These are phyloP conservation scores for Liquidambar formosana DNA, from an alignment of 164 flowering plant species.

Conservation along the genomic window DNA sequence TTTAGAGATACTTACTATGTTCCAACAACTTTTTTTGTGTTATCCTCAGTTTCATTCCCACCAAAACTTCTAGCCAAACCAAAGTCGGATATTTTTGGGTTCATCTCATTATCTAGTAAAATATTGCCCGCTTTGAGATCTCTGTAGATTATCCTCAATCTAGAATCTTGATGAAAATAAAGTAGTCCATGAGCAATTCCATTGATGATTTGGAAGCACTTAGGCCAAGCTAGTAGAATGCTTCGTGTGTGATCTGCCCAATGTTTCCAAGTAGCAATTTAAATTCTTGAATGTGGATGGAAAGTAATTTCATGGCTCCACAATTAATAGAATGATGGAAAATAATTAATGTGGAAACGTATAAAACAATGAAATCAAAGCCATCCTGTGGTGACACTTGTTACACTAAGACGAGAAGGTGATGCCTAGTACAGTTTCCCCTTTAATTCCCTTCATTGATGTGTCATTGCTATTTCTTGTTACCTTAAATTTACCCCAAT, in stretches of 20 bases:
- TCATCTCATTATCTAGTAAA: slow-evolving; percentile 4
- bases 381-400: too few relatives aligned
- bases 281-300: not conserved
- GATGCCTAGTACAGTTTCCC: too few relatives aligned
- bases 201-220: slow-evolving; percentile 6
- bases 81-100: slow-evolving; percentile 8
- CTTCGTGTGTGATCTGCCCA: not conserved
- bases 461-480: too few relatives aligned
- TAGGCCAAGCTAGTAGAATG: slow-evolving; percentile 5
- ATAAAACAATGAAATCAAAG: too few relatives aligned
- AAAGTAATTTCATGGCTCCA: not conserved
- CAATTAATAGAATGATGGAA: too few relatives aligned
- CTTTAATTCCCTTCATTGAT: too few relatives aligned
- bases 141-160: slow-evolving; percentile 4
- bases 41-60: slow-evolving; percentile 6
- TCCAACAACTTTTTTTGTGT: slow-evolving; percentile 3
- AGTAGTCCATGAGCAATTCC: slow-evolving; percentile 9
- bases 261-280: too few relatives aligned
- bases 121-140: slow-evolving; percentile 6
- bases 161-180: slow-evolving; percentile 9
- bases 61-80: slow-evolving; percentile 11
- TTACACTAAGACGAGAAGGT: too few relatives aligned
- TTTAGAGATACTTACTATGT: slow-evolving; percentile 4
- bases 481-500: too few relatives aligned
- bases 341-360: too few relatives aligned